A percentile compares a stretch with the other conserved stretches of the same genome.
Conservation (phyloP, 2,329 filamentous ascomycete species). For the Talaromyces sp. region DNA sequence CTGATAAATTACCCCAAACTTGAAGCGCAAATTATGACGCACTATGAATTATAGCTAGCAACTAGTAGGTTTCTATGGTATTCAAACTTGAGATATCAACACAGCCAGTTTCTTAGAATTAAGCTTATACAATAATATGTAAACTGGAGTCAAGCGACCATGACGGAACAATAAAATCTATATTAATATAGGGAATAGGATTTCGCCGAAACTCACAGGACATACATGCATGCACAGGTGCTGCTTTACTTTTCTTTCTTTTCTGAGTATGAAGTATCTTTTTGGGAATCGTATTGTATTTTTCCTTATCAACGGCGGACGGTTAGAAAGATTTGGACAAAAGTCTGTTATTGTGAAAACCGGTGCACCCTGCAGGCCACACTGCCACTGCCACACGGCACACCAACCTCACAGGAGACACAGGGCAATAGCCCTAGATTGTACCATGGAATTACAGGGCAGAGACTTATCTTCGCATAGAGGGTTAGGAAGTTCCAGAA, state of each 20-base stretch:
- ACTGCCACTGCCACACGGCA: no score
- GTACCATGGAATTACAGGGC: no score
- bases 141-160: background rate
- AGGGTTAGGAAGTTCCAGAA: no score
- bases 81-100: background rate
- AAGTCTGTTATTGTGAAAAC: no score
- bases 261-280: background rate
- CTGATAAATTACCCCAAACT: background rate
- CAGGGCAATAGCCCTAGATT: no score
- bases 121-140: background rate
- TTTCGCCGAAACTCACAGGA: background rate
- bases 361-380: no score
- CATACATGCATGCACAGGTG: background rate
- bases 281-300: background rate
- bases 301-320: no score
- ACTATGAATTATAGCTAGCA: background rate
- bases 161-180: background rate
- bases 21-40: background rate
- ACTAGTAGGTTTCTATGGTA: background rate
- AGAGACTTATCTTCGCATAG: no score
- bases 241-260: background rate
- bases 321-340: no score
- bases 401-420: no score
- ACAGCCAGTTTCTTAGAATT: background rate
- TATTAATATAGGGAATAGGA: background rate